A percentile compares a stretch with the other conserved stretches of the same genome.
Conservation (phyloP, 139 green algal genomes). For the Closterium sp. region DNA sequence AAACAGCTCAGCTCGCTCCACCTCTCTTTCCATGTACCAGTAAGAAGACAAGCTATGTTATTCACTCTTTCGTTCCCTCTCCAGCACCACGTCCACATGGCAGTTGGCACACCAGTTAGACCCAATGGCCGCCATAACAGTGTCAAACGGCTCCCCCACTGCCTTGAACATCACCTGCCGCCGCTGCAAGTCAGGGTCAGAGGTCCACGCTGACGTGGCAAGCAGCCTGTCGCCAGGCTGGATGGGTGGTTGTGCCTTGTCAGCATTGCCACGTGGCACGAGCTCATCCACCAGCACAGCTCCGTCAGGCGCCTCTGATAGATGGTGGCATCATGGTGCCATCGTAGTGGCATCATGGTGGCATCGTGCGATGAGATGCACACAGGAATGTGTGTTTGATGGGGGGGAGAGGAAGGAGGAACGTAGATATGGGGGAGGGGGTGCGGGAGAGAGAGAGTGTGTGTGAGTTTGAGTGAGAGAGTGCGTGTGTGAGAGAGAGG, state of each 20-base stretch:
- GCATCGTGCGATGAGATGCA: neutral
- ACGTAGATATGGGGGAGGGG: neutral
- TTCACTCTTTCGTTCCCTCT: neutral
- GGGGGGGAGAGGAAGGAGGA: neutral
- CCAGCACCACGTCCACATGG: neutral
- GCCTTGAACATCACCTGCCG: neutral
- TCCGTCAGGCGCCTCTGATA: neutral
- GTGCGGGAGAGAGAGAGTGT: neutral
- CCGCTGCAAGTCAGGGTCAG: neutral
- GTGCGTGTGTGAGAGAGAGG: neutral
- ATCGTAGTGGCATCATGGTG: neutral
- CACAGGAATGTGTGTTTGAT: neutral
- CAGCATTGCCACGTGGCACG: neutral
- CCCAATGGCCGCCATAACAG: neutral
- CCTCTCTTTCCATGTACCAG: too few relatives aligned
- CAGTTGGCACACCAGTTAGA: neutral
- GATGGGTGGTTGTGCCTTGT: neutral
- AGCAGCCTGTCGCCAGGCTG: neutral
- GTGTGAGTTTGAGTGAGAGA: neutral
- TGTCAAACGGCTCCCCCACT: neutral
- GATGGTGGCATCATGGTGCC: too few relatives aligned
- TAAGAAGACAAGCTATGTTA: too few relatives aligned
- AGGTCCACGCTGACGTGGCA: neutral
- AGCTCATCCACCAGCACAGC: neutral
- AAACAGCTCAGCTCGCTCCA: too few relatives aligned